Conservation (phyloP, 495 filamentous ascomycete genomes). For the Penicillium taxi region DNA sequence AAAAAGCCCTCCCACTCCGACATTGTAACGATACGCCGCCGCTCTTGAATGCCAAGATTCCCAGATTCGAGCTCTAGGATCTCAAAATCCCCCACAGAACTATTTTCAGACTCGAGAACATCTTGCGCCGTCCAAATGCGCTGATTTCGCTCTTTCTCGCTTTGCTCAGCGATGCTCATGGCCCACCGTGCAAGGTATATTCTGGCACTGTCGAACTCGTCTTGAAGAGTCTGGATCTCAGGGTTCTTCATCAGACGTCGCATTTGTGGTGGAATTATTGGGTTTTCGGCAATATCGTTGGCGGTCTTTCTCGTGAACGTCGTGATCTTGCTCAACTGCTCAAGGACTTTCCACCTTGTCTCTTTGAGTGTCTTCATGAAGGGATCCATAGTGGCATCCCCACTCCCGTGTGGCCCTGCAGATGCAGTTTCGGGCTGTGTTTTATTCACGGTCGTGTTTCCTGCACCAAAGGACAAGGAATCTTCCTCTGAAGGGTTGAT, state of each 20-base stretch:
- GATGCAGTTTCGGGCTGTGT: slow-evolving; percentile 24
- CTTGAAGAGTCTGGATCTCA: slow-evolving; percentile 88
- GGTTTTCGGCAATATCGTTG: slow-evolving; percentile 83
- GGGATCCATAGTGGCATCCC: slow-evolving; percentile 85
- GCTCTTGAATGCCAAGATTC: slow-evolving; percentile 59
- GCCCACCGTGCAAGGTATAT: slow-evolving; percentile 94
- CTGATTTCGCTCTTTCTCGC: slow-evolving; percentile 73
- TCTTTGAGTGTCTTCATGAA: slow-evolving; percentile 93
- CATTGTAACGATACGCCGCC: slow-evolving; percentile 66
- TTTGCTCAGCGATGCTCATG: slow-evolving; percentile 96
- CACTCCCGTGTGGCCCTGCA: slow-evolving; percentile 28
- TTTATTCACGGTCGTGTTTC: slow-evolving; percentile 34
- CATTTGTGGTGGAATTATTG: slow-evolving; percentile 79
- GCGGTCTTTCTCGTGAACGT: slow-evolving; percentile 89
- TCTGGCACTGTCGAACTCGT: slow-evolving; percentile 93
- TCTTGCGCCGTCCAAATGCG: slow-evolving; percentile 91
- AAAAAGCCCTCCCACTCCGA: slow-evolving; percentile 88
- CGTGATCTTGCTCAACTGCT: slow-evolving; percentile 92
- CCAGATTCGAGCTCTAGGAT: slow-evolving; percentile 75
- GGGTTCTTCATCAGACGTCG: slow-evolving; percentile 79
- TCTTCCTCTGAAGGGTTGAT: slow-evolving; percentile 84
- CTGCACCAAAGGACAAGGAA: slow-evolving; percentile 65
- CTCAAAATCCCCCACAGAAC: slow-evolving; percentile 90
- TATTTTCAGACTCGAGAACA: slow-evolving; percentile 88
- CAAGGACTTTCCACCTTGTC: slow-evolving; percentile 89